A percentile compares a stretch with the other conserved stretches of the same genome.
These are phyloP conservation scores for Saccharomycopsis crataegensis DNA, from an alignment of 1,139 yeast species.

Conservation along the genomic window DNA sequence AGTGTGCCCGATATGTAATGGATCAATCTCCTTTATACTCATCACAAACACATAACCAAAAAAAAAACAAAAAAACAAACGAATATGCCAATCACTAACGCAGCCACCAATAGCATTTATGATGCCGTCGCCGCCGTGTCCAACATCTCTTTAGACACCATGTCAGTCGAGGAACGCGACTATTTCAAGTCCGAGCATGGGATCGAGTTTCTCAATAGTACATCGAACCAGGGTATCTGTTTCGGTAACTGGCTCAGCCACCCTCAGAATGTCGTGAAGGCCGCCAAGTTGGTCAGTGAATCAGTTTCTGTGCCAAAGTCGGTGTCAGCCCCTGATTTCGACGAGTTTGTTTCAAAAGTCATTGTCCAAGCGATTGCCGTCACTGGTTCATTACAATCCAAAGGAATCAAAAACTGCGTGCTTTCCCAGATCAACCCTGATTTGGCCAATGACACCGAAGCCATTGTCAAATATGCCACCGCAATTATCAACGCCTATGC, in stretches of 20 bases:
- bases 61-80: no score
- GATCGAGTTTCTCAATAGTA: slow-evolving; percentile 26
- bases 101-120: slow-evolving; percentile 4
- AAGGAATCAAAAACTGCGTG: slow-evolving; percentile 25
- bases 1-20: no score
- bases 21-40: no score
- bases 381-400: slow-evolving; percentile 26
- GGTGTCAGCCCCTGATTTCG: slow-evolving; percentile 18
- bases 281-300: slow-evolving; percentile 23
- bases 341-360: slow-evolving; percentile 23
- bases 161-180: slow-evolving; percentile 24
- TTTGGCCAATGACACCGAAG: slow-evolving; percentile 23
- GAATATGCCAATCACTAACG: neutral
- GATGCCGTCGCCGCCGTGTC: slow-evolving; percentile 26
- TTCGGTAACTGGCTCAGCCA: slow-evolving; percentile 24
- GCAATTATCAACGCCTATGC: slow-evolving; percentile 26
- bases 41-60: no score
- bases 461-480: slow-evolving; percentile 24
- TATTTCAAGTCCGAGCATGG: slow-evolving; percentile 20
- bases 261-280: slow-evolving; percentile 20
- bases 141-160: slow-evolving; percentile 26
- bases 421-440: slow-evolving; percentile 27
- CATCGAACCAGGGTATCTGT: slow-evolving; percentile 26
- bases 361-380: slow-evolving; percentile 26
- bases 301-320: slow-evolving; percentile 22